Conservation (phyloP, 2,329 filamentous ascomycete genomes). For the Fusarium oligoseptatum region DNA sequence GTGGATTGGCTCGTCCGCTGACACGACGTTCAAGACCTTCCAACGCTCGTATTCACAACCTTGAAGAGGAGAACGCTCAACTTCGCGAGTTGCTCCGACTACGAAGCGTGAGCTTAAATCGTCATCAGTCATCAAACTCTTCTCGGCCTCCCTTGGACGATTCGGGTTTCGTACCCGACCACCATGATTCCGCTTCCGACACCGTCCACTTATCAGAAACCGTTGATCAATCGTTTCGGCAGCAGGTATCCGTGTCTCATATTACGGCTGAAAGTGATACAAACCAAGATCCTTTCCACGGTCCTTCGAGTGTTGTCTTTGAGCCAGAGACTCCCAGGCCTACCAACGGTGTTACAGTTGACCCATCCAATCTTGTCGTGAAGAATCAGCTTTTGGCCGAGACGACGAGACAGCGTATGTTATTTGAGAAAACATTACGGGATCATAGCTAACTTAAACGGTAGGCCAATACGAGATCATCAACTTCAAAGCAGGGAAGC, state of each 20-base stretch:
- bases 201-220: neutral
- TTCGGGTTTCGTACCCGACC: rapidly evolving
- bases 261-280: neutral
- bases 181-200: neutral
- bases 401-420: constrained; percentile 32
- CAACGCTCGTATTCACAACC: constrained; percentile 49
- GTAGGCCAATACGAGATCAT: constrained; percentile 13
- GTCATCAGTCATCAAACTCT: neutral
- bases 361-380: neutral
- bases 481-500: constrained; percentile 7
- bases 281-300: constrained; percentile 36
- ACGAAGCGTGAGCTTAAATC: neutral
- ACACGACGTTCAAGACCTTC: constrained; percentile 13
- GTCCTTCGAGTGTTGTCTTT: constrained; percentile 35
- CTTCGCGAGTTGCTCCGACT: constrained; percentile 48
- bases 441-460: neutral
- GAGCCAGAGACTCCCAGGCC: neutral
- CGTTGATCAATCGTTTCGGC: neutral
- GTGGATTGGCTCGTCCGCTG: rapidly evolving
- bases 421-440: too few species aligned
- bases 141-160: neutral
- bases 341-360: rapidly evolving
- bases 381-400: constrained; percentile 36
- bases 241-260: too few species aligned
- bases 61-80: constrained; percentile 55